Evolutionary conservation across 177 flowering plant genomes (phyloP).

Genomic region (Vitis hybrid): DNA sequence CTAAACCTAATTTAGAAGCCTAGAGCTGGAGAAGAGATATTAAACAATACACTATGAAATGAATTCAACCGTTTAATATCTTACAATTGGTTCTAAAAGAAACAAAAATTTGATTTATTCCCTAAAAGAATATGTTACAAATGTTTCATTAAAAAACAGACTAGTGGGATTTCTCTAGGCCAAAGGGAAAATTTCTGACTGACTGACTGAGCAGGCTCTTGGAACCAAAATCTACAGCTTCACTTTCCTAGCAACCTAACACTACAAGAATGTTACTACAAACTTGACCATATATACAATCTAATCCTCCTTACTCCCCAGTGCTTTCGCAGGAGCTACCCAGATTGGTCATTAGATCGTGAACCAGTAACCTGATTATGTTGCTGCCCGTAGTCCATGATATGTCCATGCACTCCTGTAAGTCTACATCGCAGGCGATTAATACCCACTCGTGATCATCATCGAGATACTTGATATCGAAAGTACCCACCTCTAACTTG

Average conservation of each 20-base stretch:
- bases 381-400: conserved; percentile 55
- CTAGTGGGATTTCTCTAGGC: conserved; percentile 1
- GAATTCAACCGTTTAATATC: too few species aligned
- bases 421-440: conserved; percentile 83
- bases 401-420: conserved; percentile 79
- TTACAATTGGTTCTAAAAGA: too few species aligned
- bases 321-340: conserved; percentile 96
- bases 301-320: conserved; percentile 37
- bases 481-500: conserved; percentile 76
- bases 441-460: conserved; percentile 93
- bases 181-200: conserved; percentile 17
- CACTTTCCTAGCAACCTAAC: conserved; percentile 16
- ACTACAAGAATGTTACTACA: conserved; percentile 14
- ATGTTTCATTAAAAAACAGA: too few species aligned
- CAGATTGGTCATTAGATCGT: conserved; percentile 54
- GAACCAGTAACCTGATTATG: conserved; percentile 63
- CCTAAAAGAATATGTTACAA: too few species aligned
- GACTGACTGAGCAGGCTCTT: conserved; percentile 7
- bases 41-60: too few species aligned
- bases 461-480: conserved; percentile 84
- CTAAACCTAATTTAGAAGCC: too few species aligned
- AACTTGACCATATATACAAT: conserved; percentile 15
- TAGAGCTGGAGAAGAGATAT: too few species aligned
- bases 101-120: too few species aligned
- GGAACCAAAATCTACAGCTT: conserved; percentile 24